Conservation (phyloP, 176 grass and related monocot genomes). For the Tuctoria greenei region DNA sequence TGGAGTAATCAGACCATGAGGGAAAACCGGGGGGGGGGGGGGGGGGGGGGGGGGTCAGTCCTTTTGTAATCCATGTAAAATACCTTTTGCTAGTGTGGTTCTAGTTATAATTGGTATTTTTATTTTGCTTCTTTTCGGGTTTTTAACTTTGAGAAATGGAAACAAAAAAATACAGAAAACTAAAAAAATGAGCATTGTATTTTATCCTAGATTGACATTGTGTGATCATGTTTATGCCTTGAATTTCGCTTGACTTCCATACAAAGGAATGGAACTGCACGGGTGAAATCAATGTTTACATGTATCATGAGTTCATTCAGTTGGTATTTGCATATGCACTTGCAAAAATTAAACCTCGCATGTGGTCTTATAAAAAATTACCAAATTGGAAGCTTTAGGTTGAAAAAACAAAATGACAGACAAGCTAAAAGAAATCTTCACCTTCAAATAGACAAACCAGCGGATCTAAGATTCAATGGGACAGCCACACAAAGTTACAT, state of each 20-base stretch:
- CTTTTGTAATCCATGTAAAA: too few species aligned
- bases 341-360: background rate
- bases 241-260: conserved; percentile 45
- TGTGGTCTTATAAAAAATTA: background rate
- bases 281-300: conserved; percentile 34
- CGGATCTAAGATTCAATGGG: conserved; percentile 16
- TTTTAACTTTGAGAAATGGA: too few species aligned
- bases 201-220: too few species aligned
- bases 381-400: conserved; percentile 10
- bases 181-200: too few species aligned
- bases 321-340: conserved; percentile 8
- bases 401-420: conserved; percentile 21
- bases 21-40: too few species aligned
- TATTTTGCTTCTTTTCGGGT: too few species aligned
- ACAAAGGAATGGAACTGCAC: conserved; percentile 20
- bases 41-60: too few species aligned
- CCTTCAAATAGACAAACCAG: conserved; percentile 23
- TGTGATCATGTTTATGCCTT: too few species aligned
- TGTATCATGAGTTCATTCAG: background rate
- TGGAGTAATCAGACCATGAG: too few species aligned
- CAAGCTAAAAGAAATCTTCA: background rate
- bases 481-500: conserved; percentile 12
- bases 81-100: too few species aligned
- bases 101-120: too few species aligned
- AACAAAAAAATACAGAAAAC: too few species aligned